Base-by-base conservation (phyloP, 208 protist genomes). In the Trypanosoma theileri region DNA sequence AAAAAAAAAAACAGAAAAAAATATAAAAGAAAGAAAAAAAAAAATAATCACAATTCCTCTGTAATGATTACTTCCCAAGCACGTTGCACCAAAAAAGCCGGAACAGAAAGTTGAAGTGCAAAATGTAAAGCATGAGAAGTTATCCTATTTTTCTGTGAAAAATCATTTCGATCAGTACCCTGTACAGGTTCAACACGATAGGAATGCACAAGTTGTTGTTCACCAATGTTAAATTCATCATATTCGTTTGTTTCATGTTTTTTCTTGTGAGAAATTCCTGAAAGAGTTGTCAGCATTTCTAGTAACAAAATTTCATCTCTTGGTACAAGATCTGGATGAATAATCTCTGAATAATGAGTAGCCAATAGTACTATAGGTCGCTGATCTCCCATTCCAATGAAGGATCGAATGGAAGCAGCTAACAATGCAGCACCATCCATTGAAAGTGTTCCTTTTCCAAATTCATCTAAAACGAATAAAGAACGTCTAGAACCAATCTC, bases 391-490 rank as follows among this genome's bases (percentile, higher is more conserved):
- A 62, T 42, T n/a, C 26, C 66, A 31, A 73, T 79, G 44, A 89
- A 81, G 69, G 79, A 84, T 14, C 69, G 69, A 14, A 97, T 42
- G 2, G 83, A 80, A 0, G 81, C 77, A 1, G 86, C 82, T 51
- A 97, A 84, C 22, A 98, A 76, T 13, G 92, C 88, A 14, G 80
- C 74, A n/a, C 85, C 92, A 69, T 97, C 93, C 35, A 83, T 70
- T 0, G 93, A 77, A n/a, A 88, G 63, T 16, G 94, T 98, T 26
- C 94, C 97, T 35, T 96, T 96, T 19, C 97, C 97, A 75, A 98
- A 97, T 67, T 98, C 97, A 70, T 98, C 96, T 35, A 98, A 41
- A 16, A 98, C 60, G 8, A 98, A 66, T 26, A 98, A 74, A 7
- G 89, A 83, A 12, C 72, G 54, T 8, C 53, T 65, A 53, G 81